A percentile compares a stretch with the other conserved stretches of the same genome.
phyloP scores from a whole-genome alignment of 75 land plant species.

The Pinus tabuliformis region DNA sequence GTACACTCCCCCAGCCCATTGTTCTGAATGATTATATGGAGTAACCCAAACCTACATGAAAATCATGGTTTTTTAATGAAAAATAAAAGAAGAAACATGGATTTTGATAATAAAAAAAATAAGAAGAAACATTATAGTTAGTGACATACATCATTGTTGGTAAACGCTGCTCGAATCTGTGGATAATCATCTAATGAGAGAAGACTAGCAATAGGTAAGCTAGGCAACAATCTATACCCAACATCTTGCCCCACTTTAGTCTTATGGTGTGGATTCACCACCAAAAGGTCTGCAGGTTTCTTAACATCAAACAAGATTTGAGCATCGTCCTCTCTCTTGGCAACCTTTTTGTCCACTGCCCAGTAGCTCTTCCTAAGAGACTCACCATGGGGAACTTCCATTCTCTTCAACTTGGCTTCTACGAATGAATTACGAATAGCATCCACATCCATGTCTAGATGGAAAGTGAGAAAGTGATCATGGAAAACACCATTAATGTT shows the following conservation, averaged over 20 bases:
- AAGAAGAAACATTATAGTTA: too few relatives aligned
- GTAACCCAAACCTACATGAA: slow-evolving; percentile 51
- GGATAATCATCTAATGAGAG: slow-evolving; percentile 55
- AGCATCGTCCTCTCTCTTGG: slow-evolving; percentile 57
- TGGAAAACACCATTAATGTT: slow-evolving; percentile 63
- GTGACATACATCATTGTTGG: slow-evolving; percentile 27
- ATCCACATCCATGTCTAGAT: slow-evolving; percentile 70
- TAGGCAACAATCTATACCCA: slow-evolving; percentile 51
- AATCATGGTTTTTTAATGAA: background rate
- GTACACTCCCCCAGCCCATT: slow-evolving; percentile 63
- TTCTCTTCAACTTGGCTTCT: slow-evolving; percentile 37
- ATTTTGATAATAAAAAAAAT: background rate
- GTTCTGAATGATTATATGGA: slow-evolving; percentile 37
- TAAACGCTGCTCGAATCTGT: slow-evolving; percentile 53
- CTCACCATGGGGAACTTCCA: background rate
- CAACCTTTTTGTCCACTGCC: slow-evolving; percentile 38
- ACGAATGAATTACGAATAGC: slow-evolving; percentile 59
- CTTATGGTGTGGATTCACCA: slow-evolving; percentile 53
- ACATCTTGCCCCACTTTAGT: slow-evolving; percentile 59
- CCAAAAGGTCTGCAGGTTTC: slow-evolving; percentile 42
- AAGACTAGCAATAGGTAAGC: slow-evolving; percentile 24
- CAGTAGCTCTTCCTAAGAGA: slow-evolving; percentile 63
- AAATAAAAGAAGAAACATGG: background rate
- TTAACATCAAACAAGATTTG: slow-evolving; percentile 26
- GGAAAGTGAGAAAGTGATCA: slow-evolving; percentile 65